A percentile compares a stretch with the other conserved stretches of the same genome.
phyloP scores from a whole-genome alignment of 495 filamentous ascomycete genomes.

The Daldinia vernicosa region DNA sequence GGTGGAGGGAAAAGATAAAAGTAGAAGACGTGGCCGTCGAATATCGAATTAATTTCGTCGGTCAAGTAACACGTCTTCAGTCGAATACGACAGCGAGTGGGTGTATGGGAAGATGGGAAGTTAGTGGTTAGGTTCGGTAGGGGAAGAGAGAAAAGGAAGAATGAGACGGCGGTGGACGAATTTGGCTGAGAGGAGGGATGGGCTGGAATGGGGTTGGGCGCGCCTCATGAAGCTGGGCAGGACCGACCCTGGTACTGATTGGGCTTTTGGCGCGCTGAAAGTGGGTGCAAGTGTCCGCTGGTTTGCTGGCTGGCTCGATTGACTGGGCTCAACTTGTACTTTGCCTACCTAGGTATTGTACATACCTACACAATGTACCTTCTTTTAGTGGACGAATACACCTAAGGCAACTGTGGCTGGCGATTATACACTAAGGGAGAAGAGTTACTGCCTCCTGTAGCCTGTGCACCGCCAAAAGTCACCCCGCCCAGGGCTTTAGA shows the following conservation, averaged over 20 bases:
- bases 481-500: neutral
- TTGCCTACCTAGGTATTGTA: neutral
- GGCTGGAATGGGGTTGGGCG: slow-evolving; percentile 43
- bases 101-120: slow-evolving; percentile 29
- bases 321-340: neutral
- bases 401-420: slow-evolving; percentile 33
- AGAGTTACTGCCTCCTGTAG: neutral
- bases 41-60: slow-evolving; percentile 34
- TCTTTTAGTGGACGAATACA: neutral
- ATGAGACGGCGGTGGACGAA: slow-evolving; percentile 32
- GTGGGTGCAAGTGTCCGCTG: slow-evolving; percentile 19
- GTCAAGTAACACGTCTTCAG: slow-evolving; percentile 30
- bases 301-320: neutral
- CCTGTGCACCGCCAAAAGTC: neutral
- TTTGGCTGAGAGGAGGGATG: slow-evolving; percentile 33
- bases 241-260: slow-evolving; percentile 23
- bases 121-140: slow-evolving; percentile 31
- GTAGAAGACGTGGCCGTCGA: slow-evolving; percentile 35
- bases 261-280: slow-evolving; percentile 10
- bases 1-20: slow-evolving; percentile 16
- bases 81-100: slow-evolving; percentile 24
- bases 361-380: neutral
- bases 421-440: neutral
- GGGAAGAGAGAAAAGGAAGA: slow-evolving; percentile 26
- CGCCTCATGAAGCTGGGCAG: slow-evolving; percentile 42